A percentile compares a stretch with the other conserved stretches of the same genome.
Evolutionary conservation across 495 filamentous ascomycete genomes (phyloP).

Genomic region (Trichoderma orchidacearum): DNA sequence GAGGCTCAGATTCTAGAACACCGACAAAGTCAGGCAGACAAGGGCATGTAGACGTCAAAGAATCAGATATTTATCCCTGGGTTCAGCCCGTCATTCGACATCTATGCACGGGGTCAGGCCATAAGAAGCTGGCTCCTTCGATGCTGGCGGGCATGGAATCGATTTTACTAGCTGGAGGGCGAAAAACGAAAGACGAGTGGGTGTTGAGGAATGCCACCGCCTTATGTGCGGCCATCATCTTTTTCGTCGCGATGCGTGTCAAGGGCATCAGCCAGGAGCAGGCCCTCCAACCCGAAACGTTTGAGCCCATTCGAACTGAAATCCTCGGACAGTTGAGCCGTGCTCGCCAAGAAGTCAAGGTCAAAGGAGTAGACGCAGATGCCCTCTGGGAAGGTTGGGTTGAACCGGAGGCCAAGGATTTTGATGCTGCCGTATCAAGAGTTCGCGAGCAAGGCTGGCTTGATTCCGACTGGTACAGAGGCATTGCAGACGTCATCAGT

Average conservation of each 20-base stretch:
- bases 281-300: constrained; percentile 15
- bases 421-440: constrained; percentile 44
- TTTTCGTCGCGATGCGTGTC: constrained; percentile 39
- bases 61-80: constrained; percentile 45
- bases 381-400: constrained; percentile 33
- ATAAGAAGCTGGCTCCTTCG: constrained; percentile 21
- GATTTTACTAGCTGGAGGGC: constrained; percentile 20
- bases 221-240: constrained; percentile 54
- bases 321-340: constrained; percentile 23
- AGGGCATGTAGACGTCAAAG: neutral
- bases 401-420: constrained; percentile 30
- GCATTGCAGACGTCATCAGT: constrained; percentile 21
- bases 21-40: constrained; percentile 5
- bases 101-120: constrained; percentile 35
- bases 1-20: neutral
- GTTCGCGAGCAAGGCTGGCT: constrained; percentile 48
- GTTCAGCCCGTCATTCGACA: constrained; percentile 49
- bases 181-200: constrained; percentile 32
- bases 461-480: constrained; percentile 53
- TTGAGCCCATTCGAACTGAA: constrained; percentile 22
- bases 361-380: constrained; percentile 19
- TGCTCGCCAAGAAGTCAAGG: constrained; percentile 15
- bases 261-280: constrained; percentile 15
- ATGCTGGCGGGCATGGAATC: constrained; percentile 30
- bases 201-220: constrained; percentile 34